Percentiles rank a stretch among this genome's conserved stretches.
Evolutionary conservation across 371 early-diverging fungal genomes (phyloP).

Genomic region (Circinella minor): DNA sequence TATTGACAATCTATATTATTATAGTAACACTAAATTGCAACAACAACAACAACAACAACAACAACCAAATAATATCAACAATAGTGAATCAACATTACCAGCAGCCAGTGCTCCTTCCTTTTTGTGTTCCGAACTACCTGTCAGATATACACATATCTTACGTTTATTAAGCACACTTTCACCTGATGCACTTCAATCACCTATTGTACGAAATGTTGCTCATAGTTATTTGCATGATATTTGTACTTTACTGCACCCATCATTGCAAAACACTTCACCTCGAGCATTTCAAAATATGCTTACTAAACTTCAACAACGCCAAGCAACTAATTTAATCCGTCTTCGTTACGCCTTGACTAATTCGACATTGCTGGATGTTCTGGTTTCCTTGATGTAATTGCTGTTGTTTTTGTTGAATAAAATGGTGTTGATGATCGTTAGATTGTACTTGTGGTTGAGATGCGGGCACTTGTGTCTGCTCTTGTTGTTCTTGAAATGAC

Average conservation of each 20-base stretch:
- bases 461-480: too few species aligned
- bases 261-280: slow-evolving; percentile 34
- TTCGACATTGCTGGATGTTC: slow-evolving; percentile 30
- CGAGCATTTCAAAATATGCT: slow-evolving; percentile 53
- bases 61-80: slow-evolving; percentile 9
- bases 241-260: slow-evolving; percentile 47
- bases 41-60: slow-evolving; percentile 14
- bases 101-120: slow-evolving; percentile 59
- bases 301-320: slow-evolving; percentile 35
- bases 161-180: slow-evolving; percentile 49
- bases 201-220: slow-evolving; percentile 41
- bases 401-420: slow-evolving; percentile 5
- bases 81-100: slow-evolving; percentile 21
- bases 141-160: slow-evolving; percentile 70
- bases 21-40: background rate
- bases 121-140: slow-evolving; percentile 70
- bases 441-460: background rate
- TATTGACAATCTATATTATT: background rate
- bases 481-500: background rate
- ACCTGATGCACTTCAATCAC: slow-evolving; percentile 37
- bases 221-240: slow-evolving; percentile 51
- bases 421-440: background rate
- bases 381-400: background rate
- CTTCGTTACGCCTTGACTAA: slow-evolving; percentile 45
- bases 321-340: slow-evolving; percentile 42